phyloP scores from a whole-genome alignment of 768 basidiomycete species.

The Tricholoma flavovirens region DNA sequence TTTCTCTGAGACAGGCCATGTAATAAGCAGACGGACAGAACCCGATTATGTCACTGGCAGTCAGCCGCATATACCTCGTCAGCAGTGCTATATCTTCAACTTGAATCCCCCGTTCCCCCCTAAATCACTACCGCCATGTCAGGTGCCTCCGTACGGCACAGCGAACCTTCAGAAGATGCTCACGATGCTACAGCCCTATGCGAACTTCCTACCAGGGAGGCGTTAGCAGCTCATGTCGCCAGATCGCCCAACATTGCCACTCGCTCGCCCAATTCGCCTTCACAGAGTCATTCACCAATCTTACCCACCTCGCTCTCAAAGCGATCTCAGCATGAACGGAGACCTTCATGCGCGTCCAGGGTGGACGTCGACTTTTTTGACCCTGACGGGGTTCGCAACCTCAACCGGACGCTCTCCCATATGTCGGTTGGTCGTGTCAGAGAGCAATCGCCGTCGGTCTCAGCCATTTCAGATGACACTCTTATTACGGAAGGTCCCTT shows the following conservation, averaged over 20 bases:
- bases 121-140: background rate
- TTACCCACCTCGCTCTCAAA: slow-evolving; percentile 1
- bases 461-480: slow-evolving; percentile 14
- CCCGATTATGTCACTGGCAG: background rate
- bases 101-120: background rate
- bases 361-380: slow-evolving; percentile 3
- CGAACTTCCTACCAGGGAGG: slow-evolving; percentile 11
- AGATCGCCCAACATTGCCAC: background rate
- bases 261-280: background rate
- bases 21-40: no score
- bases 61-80: background rate
- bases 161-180: background rate
- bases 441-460: background rate
- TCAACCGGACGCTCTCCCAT: slow-evolving; percentile 2
- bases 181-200: slow-evolving; percentile 8
- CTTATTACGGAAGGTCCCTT: slow-evolving; percentile 21
- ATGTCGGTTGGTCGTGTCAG: background rate
- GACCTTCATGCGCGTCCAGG: slow-evolving; percentile 2
- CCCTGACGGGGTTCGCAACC: slow-evolving; percentile 10
- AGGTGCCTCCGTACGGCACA: background rate
- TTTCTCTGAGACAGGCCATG: no score
- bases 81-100: background rate
- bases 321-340: background rate
- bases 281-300: background rate
- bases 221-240: slow-evolving; percentile 6